A percentile compares a stretch with the other conserved stretches of the same genome.
These are phyloP conservation scores for Magnaporthiopsis poae DNA, from an alignment of 2,329 filamentous ascomycete species.

Conservation along the genomic window DNA sequence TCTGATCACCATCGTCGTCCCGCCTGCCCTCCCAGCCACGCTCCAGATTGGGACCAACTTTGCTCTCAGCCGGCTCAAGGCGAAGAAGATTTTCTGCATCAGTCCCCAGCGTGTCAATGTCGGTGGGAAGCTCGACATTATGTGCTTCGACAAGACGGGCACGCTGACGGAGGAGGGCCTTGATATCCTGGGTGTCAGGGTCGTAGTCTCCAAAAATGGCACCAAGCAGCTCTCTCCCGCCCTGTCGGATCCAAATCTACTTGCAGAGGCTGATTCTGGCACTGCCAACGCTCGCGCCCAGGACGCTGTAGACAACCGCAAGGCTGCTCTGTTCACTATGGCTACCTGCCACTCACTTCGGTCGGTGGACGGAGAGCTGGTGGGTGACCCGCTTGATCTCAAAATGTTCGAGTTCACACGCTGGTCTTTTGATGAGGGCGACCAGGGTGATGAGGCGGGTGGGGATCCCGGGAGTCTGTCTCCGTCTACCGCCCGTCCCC, in stretches of 20 bases:
- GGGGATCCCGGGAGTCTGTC: constrained; percentile 47
- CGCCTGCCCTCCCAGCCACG: constrained; percentile 85
- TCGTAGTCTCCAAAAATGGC: constrained; percentile 37
- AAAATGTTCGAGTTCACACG: constrained; percentile 98
- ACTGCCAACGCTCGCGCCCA: constrained; percentile 14
- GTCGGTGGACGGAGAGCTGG: constrained; percentile 73
- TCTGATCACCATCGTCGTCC: constrained; percentile 93
- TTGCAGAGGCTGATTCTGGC: constrained; percentile 18
- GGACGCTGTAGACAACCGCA: constrained; percentile 26
- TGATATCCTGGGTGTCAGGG: constrained; percentile 79
- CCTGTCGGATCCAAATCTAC: constrained; percentile 45
- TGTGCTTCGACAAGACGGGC: constrained; percentile 99
- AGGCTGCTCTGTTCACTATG: constrained; percentile 80
- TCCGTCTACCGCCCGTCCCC: constrained; percentile 82
- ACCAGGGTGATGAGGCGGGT: constrained; percentile 48
- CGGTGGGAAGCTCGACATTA: constrained; percentile 85
- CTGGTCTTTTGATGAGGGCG: constrained; percentile 86
- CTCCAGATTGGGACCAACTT: constrained; percentile 96
- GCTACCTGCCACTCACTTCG: constrained; percentile 91
- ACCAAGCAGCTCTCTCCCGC: constrained; percentile 67
- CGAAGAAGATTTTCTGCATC: constrained; percentile 91
- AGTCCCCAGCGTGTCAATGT: constrained; percentile 96
- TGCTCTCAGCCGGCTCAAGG: constrained; percentile 73
- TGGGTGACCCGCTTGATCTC: constrained; percentile 87
- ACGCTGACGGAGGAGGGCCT: constrained; percentile 92